Percentiles rank a stretch among this genome's conserved stretches.
Conservation (phyloP, 1,284 basidiomycete genomes). For the Cutaneotrichosporon cavernicola region DNA sequence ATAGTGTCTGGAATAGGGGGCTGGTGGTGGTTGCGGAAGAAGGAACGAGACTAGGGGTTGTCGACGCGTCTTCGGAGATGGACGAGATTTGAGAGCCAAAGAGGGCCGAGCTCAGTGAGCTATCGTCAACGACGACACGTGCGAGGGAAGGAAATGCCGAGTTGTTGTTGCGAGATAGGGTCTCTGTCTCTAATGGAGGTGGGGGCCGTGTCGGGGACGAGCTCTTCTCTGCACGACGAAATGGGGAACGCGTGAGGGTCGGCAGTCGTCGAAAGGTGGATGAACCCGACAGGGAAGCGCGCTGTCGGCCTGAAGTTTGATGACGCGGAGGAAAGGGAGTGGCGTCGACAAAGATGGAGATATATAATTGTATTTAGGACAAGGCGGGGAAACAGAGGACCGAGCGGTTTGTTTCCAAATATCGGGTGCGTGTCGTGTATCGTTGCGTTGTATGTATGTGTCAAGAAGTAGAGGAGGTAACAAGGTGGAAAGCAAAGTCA, state of each 20-base stretch:
- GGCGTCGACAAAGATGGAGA: background rate
- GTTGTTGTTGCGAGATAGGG: slow-evolving; percentile 6
- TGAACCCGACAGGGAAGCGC: slow-evolving; percentile 32
- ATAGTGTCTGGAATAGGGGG: background rate
- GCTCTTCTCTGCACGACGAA: slow-evolving; percentile 36
- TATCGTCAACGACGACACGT: slow-evolving; percentile 28
- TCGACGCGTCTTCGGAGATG: slow-evolving; percentile 15
- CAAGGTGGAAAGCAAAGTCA: background rate
- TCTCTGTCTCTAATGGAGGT: background rate
- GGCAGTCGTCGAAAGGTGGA: slow-evolving; percentile 41
- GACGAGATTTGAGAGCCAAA: slow-evolving; percentile 20
- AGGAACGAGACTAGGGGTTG: slow-evolving; percentile 1
- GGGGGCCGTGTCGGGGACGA: slow-evolving; percentile 2
- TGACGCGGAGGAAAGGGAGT: background rate
- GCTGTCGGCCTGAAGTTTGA: slow-evolving; percentile 23
- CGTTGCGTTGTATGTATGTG: background rate
- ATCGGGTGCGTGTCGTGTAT: background rate
- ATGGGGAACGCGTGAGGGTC: slow-evolving; percentile 35
- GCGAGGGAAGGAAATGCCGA: slow-evolving; percentile 24
- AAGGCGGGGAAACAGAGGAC: background rate
- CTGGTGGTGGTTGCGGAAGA: background rate
- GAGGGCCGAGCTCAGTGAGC: slow-evolving; percentile 23
- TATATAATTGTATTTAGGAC: background rate
- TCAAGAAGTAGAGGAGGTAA: background rate
- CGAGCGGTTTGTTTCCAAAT: background rate